Conservation (phyloP, 257 asterid species). For the Rubia yunnanensis region DNA sequence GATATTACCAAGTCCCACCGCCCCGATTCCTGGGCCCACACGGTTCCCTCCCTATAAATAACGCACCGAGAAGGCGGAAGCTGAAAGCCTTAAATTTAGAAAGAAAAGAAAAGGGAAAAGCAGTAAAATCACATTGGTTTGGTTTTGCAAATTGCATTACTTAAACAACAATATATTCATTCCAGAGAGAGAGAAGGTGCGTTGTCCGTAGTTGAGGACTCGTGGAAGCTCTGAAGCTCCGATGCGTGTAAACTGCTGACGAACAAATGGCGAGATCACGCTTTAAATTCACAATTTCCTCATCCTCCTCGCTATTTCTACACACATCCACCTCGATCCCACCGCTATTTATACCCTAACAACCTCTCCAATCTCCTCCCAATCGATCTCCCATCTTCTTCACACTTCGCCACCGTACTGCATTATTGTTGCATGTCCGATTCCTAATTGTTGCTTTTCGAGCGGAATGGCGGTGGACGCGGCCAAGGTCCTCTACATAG, state of each 20-base stretch:
- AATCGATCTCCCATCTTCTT: constrained; percentile 6
- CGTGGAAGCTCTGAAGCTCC: constrained; percentile 41
- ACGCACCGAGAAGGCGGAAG: constrained; percentile 7
- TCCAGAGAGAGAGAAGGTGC: constrained; percentile 15
- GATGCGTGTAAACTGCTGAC: constrained; percentile 55
- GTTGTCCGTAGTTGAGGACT: constrained; percentile 15
- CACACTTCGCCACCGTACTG: neutral
- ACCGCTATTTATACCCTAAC: constrained; percentile 14
- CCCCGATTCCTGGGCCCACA: constrained; percentile 7
- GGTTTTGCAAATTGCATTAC: neutral
- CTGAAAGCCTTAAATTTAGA: neutral
- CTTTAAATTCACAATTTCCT: constrained; percentile 5
- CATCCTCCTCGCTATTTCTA: neutral
- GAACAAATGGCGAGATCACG: constrained; percentile 51
- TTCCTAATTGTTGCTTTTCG: neutral
- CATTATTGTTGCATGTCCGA: constrained; percentile 4
- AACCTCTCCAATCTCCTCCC: neutral
- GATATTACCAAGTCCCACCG: constrained; percentile 15
- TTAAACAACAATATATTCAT: neutral
- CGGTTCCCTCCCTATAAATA: neutral
- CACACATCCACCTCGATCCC: constrained; percentile 9
- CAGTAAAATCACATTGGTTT: neutral
- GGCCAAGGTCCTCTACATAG: constrained; percentile 69
- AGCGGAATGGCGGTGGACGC: constrained; percentile 48
- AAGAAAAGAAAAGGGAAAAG: neutral